Evolutionary conservation across 78 protist species (phyloP), one percentile per base, ranked within the genome.

Genomic region (Neovahlkampfia damariscottae): DNA sequence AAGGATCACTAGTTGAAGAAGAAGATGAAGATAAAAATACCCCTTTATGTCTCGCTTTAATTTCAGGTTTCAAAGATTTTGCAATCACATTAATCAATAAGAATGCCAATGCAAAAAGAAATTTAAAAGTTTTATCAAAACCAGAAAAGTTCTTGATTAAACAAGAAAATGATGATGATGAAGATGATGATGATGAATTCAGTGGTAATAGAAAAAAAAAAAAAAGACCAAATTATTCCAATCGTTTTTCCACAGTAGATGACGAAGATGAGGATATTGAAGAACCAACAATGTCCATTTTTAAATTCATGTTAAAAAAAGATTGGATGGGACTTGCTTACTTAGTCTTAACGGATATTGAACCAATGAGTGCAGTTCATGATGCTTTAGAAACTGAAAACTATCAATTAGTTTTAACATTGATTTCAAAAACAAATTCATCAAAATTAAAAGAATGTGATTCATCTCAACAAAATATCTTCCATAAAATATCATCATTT

Each of bases 21-120:
- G 2, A 2, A 58, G 82, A 78, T 7, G 30, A 8, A 10, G 41
- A 74, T 67, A 73, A 73, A 41, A 78, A 78, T 59, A 74, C 78
- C 1, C 6, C 78, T 19, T 27, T 78, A 8, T 59, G 39, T 31
- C 2, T 78, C 37, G 82, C 82, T 32, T 67, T 75, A 6, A 6
- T 59, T 2, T 19, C 1, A 5, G 32, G 70, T 1, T 69, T 59
- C 32, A 7, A 19, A 7, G 31, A 59, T 66, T 75, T 31, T 19
- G 69, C 79, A 36, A 38, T 37, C 35, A 2, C 31, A 7, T n/a
- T 75, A 27, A 41, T 75, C 31, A 41, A 41, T 69, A 67, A 58
- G 31, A 38, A 8, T 1, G 70, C 70, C 5, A 66, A 75, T n/a
- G 62, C 19, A 50, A 19, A 50, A 50, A 50, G 34, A 19, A 50